Base-by-base conservation (phyloP, 495 filamentous ascomycete genomes). In the Trichoderma gamsii region DNA sequence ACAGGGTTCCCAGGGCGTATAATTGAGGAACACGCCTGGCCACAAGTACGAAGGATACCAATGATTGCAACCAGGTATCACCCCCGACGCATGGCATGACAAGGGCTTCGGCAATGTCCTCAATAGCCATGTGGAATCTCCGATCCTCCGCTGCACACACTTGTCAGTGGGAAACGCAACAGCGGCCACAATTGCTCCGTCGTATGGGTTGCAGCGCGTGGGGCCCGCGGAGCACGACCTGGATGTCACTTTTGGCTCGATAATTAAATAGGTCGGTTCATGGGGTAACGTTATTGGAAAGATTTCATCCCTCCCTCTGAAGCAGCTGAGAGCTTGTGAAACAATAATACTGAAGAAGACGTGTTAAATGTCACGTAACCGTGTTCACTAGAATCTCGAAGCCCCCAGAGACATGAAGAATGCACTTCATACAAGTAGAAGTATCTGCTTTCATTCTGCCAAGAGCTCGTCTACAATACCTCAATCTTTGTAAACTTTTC, bases 171-270 rank as follows among this genome's bases (percentile, higher is more conserved):
- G 29, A 29, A 29, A 29, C 29, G 29, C 44, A 4, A n/a, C 15
- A n/a, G 13, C 44, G 44, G 44, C 8, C 51, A 56, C 21, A 21
- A 11, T 56, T 25, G 1, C 18, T 21, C 21, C 51, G 51, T 25
- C 5, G 21, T 56, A 56, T 56, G 51, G 51, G 51, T 56, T 56
- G 21, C 51, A 46, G 51, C 51, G 13, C 44, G 51, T 56, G 51
- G 51, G 51, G 51, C 51, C 51, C 51, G 51, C 51, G 51, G 51
- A 56, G 4, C 51, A 21, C 51, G 51, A n/a, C 8, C 4, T 56
- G 44, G 15, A 49, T 2, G 15, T 49, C n/a, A n/a, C 44, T 49
- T 8, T 49, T 16, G 3, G 9, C 5, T 56, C 2, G 18, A 4
- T 56, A 23, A 56, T 56, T 1, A 56, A 9, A 11, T 15, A 46